Base-by-base conservation (phyloP, 2,329 filamentous ascomycete genomes). In the Diplodia scrobiculata region DNA sequence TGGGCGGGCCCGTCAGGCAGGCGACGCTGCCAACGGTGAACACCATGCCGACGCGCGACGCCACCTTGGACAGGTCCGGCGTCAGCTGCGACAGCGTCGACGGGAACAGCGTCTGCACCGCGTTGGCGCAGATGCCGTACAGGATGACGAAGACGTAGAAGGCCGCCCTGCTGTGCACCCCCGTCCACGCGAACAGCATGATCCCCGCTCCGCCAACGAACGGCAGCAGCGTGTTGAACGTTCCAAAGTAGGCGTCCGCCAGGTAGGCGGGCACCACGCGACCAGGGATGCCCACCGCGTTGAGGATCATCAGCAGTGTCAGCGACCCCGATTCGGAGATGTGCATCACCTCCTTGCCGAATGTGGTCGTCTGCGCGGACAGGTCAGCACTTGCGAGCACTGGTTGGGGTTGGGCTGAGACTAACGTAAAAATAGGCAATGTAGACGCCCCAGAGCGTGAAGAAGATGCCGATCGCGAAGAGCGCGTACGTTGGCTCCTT, bases 341-440 rank as follows among this genome's bases (percentile, higher is more conserved):
- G 0, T 80, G 78, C 2, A 78, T 25, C 50, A 71, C 67, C 29
- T 72, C 25, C 25, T 25, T 25, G 25, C 25, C 25, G 25, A 25
- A 25, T 25, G 25, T 25, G 25, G 25, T 25, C 25, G 25, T 25
- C 25, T 25, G 25, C 25, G 25, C 25, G 25, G 25, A 25, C 25
- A 25, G 25, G 25, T 25, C 25, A 25, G 25, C 25, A 25, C 25
- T 25, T 25, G 25, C 25, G 25, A 25, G 25, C 25, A 25, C 3
- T 2, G 3, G 2, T 25, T 25, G 25, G 25, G 25, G 25, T 0
- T 3, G 25, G 25, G 25, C 25, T 25, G 25, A 3, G 25, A 25
- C 25, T 55, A 32, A 58, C 34, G 74, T 87, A 89, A 75, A 83
- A 87, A 70, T 85, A 86, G 14, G 80, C 80, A 64, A 87, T 81